Evolutionary conservation across 345 rosid genomes (phyloP), one percentile per base, ranked within the genome.

Genomic region (Hevea brasiliensis): DNA sequence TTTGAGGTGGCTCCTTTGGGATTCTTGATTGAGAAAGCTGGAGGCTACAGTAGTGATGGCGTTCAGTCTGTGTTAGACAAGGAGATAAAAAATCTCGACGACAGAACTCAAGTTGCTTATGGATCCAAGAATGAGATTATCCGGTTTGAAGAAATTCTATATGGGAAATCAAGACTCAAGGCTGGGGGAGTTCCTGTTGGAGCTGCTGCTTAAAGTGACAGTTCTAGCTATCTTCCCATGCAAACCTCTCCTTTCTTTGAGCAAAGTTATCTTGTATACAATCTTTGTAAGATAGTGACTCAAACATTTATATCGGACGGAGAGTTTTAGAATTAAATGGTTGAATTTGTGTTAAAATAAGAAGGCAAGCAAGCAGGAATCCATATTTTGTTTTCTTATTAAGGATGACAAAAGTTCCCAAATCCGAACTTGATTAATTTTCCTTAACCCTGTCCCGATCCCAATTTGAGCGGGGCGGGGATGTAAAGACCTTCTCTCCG

Each of bases 1-100:
- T 93, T 93, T 68, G 98, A 93, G 88, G 97, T 93, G 61, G 92
- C 97, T 74, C 98, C 97, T 20, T 82, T 93, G 50, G 95, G 98
- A 5, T 77, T 91, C 70, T 74, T 91, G 83, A 72, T 93, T 4
- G 97, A 91, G 84, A 93, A 89, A 65, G 98, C 98, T 7, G 98
- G 98, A 2, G 98, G 98, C 27, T 85, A 81, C 83, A 93, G 98
- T 68, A 93, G 98, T 65, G 98, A 93, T 64, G 98, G 98, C 40
- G 1, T 82, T 58, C 74, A 71, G 29, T 93, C 98, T 0, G 97
- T 93, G 50, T 61, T 93, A 6, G 97, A 93, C 77, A 91, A 88
- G 72, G 88, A 85, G 74, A 85, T 93, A 63, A 24, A 13, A 50
- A 81, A 75, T 78, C 92, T 93, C 10, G 98, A 91, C n/a, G 98